These are phyloP conservation scores for Solanum chiquidenum DNA, from an alignment of 257 asterid species.

Conservation along the genomic window DNA sequence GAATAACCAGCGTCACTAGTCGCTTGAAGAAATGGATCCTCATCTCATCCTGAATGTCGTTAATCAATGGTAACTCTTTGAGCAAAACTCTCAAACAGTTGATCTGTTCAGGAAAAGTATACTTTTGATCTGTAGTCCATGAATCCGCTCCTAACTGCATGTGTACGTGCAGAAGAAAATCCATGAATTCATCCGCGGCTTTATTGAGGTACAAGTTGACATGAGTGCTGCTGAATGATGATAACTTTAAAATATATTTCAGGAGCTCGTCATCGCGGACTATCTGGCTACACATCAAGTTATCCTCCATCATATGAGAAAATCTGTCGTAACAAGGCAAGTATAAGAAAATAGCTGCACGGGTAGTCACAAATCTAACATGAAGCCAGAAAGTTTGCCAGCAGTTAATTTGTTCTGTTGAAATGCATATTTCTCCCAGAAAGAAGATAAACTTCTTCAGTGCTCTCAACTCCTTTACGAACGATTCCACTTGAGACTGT, in stretches of 20 bases:
- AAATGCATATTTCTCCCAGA: not conserved
- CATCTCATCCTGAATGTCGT: not conserved
- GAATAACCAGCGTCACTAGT: not conserved
- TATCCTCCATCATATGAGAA: accelerated
- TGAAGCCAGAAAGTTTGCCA: not conserved
- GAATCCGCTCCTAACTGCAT: not conserved
- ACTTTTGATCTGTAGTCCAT: not conserved
- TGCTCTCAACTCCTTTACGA: not conserved
- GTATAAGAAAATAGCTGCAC: not conserved
- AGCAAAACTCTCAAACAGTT: not conserved
- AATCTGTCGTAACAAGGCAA: not conserved
- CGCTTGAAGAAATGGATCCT: not conserved
- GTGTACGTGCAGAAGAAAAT: not conserved
- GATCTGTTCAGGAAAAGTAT: not conserved
- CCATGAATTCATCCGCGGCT: not conserved
- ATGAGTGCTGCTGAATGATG: not conserved
- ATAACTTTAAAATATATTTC: not conserved
- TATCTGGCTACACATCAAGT: not conserved
- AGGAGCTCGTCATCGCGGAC: not conserved
- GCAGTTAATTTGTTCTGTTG: not conserved
- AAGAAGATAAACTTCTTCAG: not conserved
- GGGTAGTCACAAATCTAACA: not conserved
- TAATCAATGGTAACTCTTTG: not conserved
- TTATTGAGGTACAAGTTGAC: not conserved
- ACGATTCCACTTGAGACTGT: not conserved